phyloP scores from a whole-genome alignment of 345 rosid species.

The Punica granatum region DNA sequence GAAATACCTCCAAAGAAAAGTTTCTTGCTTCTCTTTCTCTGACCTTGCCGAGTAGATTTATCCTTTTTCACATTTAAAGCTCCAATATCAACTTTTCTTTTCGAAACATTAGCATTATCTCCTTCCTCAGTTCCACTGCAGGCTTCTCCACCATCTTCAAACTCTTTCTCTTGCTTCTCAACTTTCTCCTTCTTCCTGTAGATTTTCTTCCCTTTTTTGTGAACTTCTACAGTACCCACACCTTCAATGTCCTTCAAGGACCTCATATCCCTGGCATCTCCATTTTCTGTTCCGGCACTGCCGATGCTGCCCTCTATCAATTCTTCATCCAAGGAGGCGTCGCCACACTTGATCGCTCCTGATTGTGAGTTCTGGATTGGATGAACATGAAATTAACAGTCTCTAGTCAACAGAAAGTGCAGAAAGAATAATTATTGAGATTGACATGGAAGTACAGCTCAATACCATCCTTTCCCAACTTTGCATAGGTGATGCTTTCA shows the following conservation, averaged over 20 bases:
- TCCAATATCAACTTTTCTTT: constrained; percentile 26
- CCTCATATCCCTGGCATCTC: constrained; percentile 34
- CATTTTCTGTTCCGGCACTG: constrained; percentile 28
- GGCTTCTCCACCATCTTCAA: constrained; percentile 72
- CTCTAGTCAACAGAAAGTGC: background rate
- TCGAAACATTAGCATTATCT: constrained; percentile 26
- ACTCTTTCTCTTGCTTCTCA: constrained; percentile 46
- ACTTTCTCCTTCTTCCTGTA: constrained; percentile 50
- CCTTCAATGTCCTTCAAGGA: constrained; percentile 58
- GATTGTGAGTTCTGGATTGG: constrained; percentile 31
- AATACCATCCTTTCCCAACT: constrained; percentile 68
- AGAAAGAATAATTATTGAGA: constrained; percentile 4
- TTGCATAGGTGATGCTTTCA: constrained; percentile 44
- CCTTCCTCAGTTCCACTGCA: constrained; percentile 88
- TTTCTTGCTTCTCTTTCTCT: constrained; percentile 49
- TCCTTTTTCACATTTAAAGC: constrained; percentile 34
- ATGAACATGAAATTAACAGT: background rate
- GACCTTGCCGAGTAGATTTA: constrained; percentile 26
- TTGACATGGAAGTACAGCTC: constrained; percentile 7
- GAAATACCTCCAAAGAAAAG: constrained; percentile 55
- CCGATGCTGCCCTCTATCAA: constrained; percentile 34
- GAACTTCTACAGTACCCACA: constrained; percentile 53
- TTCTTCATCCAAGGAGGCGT: constrained; percentile 30
- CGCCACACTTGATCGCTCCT: constrained; percentile 33
- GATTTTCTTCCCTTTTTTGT: constrained; percentile 44